Conservation (phyloP, 2,329 filamentous ascomycete species). For the Fusarium staphyleae region DNA sequence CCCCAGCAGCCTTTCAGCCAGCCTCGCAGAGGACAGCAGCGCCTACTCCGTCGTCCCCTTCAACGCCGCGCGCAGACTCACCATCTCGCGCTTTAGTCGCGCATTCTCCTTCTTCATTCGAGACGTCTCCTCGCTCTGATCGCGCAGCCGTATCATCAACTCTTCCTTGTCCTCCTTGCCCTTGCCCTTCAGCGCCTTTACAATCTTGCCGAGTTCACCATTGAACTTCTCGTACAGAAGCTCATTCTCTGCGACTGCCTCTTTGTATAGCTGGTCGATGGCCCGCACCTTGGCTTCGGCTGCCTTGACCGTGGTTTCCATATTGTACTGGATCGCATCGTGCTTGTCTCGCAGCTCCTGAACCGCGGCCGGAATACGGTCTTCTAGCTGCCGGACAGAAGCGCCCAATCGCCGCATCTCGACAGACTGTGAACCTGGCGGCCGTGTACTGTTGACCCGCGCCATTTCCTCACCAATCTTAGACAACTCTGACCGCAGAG, state of each 20-base stretch:
- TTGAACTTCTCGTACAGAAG: slow-evolving; percentile 92
- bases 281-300: slow-evolving; percentile 80
- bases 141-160: slow-evolving; percentile 72
- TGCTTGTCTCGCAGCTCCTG: slow-evolving; percentile 68
- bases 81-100: slow-evolving; percentile 80
- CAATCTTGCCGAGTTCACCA: slow-evolving; percentile 83
- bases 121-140: slow-evolving; percentile 78
- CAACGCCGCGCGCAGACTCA: slow-evolving; percentile 67
- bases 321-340: slow-evolving; percentile 70
- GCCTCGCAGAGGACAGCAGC: slow-evolving; percentile 36
- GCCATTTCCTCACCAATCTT: slow-evolving; percentile 84
- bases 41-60: slow-evolving; percentile 52
- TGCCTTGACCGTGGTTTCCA: slow-evolving; percentile 74
- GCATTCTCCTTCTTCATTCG: slow-evolving; percentile 86
- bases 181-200: slow-evolving; percentile 75
- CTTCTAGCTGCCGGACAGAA: slow-evolving; percentile 71
- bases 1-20: slow-evolving; percentile 27
- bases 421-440: slow-evolving; percentile 42
- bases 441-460: slow-evolving; percentile 54
- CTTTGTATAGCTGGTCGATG: slow-evolving; percentile 88
- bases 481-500: slow-evolving; percentile 76
- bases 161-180: slow-evolving; percentile 82
- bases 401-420: slow-evolving; percentile 60
- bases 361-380: slow-evolving; percentile 66
- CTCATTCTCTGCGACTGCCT: slow-evolving; percentile 89